phyloP scores from a whole-genome alignment of 179 eudicot species.

The Actinidia arguta region DNA sequence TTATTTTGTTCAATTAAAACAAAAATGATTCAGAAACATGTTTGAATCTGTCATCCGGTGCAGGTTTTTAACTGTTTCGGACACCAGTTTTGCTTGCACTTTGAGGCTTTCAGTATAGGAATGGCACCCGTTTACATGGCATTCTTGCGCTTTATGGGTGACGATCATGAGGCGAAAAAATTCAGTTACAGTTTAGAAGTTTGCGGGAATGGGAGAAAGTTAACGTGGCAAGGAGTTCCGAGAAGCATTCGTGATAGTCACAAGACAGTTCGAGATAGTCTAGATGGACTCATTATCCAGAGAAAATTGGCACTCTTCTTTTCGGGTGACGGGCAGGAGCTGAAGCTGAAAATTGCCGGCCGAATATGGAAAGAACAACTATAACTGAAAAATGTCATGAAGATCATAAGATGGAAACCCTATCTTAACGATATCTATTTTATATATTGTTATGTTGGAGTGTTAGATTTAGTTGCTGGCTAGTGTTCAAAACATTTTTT shows the following conservation, averaged over 20 bases:
- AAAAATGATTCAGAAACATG: neutral
- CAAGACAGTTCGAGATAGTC: constrained; percentile 55
- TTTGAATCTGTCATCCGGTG: neutral
- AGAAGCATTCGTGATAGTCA: constrained; percentile 71
- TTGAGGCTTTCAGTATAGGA: constrained; percentile 60
- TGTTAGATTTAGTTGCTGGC: neutral
- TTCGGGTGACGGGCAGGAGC: constrained; percentile 62
- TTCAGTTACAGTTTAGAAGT: constrained; percentile 68
- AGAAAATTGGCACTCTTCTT: constrained; percentile 63
- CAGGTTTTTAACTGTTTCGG: constrained; percentile 67
- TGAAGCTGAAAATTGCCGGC: constrained; percentile 63
- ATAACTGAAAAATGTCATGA: neutral
- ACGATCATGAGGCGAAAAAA: constrained; percentile 59
- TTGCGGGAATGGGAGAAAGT: constrained; percentile 52
- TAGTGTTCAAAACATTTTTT: neutral
- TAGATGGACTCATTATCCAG: constrained; percentile 62
- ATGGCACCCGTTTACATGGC: constrained; percentile 64
- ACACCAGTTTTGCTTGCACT: constrained; percentile 67
- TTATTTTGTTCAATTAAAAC: neutral
- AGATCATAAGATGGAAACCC: constrained; percentile 13
- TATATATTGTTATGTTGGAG: neutral
- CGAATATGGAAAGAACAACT: constrained; percentile 62
- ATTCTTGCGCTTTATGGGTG: constrained; percentile 74
- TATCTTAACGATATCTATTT: neutral
- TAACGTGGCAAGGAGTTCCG: constrained; percentile 68